Base-by-base conservation (phyloP, 2,329 filamentous ascomycete species). In the Rutstroemia sp. region DNA sequence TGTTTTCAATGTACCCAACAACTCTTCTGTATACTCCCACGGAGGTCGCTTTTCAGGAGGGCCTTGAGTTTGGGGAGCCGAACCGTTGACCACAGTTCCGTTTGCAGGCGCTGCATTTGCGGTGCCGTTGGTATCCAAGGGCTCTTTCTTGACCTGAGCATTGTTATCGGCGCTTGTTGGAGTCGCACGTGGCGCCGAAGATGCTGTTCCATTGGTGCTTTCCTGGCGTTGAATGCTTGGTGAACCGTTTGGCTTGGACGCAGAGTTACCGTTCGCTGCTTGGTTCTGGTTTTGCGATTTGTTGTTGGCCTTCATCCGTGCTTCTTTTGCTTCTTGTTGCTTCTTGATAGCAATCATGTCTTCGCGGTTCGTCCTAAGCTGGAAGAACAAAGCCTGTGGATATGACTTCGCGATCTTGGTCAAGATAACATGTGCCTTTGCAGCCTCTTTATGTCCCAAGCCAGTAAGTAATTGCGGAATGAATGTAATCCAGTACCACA, bases 401-500 rank as follows among this genome's bases (percentile, higher is more conserved):
- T 95, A 99, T 0, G 88, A 85, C 75, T 96, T 96, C 52, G 94
- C 94, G 68, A 99, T 90, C 76, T 94, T 95, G 23, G 90, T 81
- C 18, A 99, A 79, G 50, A 99, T 90, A 51, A 83, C 82, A 69
- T 94, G 88, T 46, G 92, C 89, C 49, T 95, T 87, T 4, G 85
- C 84, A 12, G 91, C 92, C 72, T 99, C 95, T 65, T 92, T 92
- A 68, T 96, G 87, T 2, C 89, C 90, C 51, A 99, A 79, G 52
- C 92, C 94, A 45, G 90, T 92, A 34, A 99, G 82, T 44, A 99
- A 80, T 72, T 99, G 94, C 18, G 94, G 94, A 61, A 99, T 97
- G 71, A 95, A 99, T 0, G 92, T 97, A 64, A 97, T 96, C 94
- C 94, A 99, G 74, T 97, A 99, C 94, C 94, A 99, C 12, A 95